Base-by-base conservation (phyloP, 1,139 yeast genomes). In the Pneumocystis sp. region DNA sequence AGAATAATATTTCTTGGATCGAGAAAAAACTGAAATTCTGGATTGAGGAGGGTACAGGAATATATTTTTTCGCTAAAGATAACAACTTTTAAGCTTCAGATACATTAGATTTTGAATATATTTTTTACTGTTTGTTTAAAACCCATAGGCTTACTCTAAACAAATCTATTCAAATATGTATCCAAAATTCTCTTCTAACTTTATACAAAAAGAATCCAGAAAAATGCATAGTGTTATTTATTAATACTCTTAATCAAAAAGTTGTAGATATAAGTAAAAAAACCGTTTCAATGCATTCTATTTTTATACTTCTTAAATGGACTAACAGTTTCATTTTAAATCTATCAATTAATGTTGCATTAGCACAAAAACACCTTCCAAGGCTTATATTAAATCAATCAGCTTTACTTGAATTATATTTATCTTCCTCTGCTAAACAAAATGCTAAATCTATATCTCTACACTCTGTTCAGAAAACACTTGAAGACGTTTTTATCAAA, bases 281-380 rank as follows among this genome's bases (percentile, higher is more conserved):
- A 50, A 50, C 17, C 3, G 34, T 25, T 25, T 50, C 34, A 50
- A 25, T 31, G 8, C 8, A 50, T 25, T 19, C 57, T 10, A 25
- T 50, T 67, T 75, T 83, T 71, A 79, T 85, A 3, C 75, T 86
- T 21, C 76, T 86, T 62, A 78, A 79, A 42, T 86, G 91, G 90
- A 74, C 78, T 62, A 80, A 79, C 67, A 70, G 71, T 29, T 72
- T 78, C 31, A 67, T 78, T 40, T 71, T 73, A 8, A 65, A 67
- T 63, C 35, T 66, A 62, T 37, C 56, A 61, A 60, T 45, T 61
- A 63, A 25, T 63, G 15, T 66, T 17, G 40, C 66, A 17, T 64
- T 68, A 6, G 59, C 67, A 19, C 68, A 65, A 3, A 65, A 65
- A 3, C 64, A 65, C 65, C 63, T 67, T 68, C 40, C 69, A 68